Conservation (phyloP, 805 yeast genomes). For the Candida silvicultrix region DNA sequence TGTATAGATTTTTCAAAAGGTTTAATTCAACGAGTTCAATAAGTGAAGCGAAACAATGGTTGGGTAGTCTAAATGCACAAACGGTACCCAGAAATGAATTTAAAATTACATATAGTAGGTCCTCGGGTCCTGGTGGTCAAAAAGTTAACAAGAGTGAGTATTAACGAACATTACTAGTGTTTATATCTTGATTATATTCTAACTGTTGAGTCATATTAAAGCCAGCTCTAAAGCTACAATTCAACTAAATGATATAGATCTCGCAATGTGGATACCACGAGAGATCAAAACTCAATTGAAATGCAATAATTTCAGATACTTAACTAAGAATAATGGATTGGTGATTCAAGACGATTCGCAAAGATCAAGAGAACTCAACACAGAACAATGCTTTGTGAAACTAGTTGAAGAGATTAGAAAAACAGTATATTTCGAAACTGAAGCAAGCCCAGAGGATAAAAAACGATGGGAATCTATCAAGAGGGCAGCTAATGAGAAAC, state of each 20-base stretch:
- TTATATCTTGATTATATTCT: background rate
- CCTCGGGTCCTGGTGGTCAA: constrained; percentile 88
- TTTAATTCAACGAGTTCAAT: background rate
- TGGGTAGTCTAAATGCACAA: constrained; percentile 22
- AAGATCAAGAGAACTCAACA: constrained; percentile 53
- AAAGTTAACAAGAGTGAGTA: constrained; percentile 58
- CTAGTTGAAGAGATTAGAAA: constrained; percentile 45
- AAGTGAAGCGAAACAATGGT: constrained; percentile 32
- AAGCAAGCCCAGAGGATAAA: constrained; percentile 37
- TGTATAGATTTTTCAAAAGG: background rate
- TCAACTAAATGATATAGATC: constrained; percentile 38
- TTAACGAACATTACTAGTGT: background rate
- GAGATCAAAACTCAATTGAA: constrained; percentile 38
- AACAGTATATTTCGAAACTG: constrained; percentile 40
- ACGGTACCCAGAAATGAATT: constrained; percentile 42
- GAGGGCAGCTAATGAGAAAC: constrained; percentile 25
- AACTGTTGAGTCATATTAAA: background rate
- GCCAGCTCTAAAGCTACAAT: constrained; percentile 58
- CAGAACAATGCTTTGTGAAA: constrained; percentile 53
- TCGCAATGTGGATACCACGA: constrained; percentile 54
- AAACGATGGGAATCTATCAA: constrained; percentile 42
- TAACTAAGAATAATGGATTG: constrained; percentile 45
- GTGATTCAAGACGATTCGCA: constrained; percentile 55
- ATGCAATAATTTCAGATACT: constrained; percentile 38
- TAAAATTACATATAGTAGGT: constrained; percentile 41